These are phyloP conservation scores for Boletus sp. DNA, from an alignment of 768 basidiomycete genomes.

Conservation along the genomic window DNA sequence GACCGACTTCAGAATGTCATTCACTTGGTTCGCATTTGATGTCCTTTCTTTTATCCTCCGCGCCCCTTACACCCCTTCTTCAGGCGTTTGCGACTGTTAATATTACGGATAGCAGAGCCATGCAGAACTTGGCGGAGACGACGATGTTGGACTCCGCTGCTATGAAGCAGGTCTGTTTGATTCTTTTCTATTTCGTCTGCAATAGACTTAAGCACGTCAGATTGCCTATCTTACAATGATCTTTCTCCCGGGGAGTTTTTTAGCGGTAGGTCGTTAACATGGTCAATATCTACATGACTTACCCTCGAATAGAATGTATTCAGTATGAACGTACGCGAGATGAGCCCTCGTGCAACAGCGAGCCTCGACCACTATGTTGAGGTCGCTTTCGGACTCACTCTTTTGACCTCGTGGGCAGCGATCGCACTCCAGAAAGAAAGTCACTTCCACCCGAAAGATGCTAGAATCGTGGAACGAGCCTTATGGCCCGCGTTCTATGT, in stretches of 20 bases:
- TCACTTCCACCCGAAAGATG: slow-evolving; percentile 2
- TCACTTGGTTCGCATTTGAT: slow-evolving; percentile 25
- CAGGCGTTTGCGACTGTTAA: slow-evolving; percentile 61
- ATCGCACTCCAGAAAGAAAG: slow-evolving; percentile 45
- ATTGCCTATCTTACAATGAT: slow-evolving; percentile 55
- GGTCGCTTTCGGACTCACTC: slow-evolving; percentile 45
- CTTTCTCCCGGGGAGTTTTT: slow-evolving; percentile 53
- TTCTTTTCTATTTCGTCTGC: not conserved
- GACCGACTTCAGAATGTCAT: slow-evolving; percentile 35
- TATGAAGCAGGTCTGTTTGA: slow-evolving; percentile 31
- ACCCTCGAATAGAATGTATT: slow-evolving; percentile 29
- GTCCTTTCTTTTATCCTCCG: not conserved
- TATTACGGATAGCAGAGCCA: slow-evolving; percentile 49
- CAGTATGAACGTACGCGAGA: slow-evolving; percentile 32
- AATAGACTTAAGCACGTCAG: slow-evolving; percentile 22
- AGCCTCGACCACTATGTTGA: slow-evolving; percentile 38
- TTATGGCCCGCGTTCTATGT: slow-evolving; percentile 22
- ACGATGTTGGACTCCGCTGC: slow-evolving; percentile 41
- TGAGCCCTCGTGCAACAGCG: slow-evolving; percentile 22
- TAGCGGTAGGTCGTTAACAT: slow-evolving; percentile 21
- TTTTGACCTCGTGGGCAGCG: slow-evolving; percentile 53
- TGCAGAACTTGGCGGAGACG: slow-evolving; percentile 47
- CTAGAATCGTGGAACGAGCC: slow-evolving; percentile 2
- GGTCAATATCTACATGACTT: not conserved
- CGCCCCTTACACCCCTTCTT: not conserved